A percentile compares a stretch with the other conserved stretches of the same genome.
Conservation (phyloP, 306 rosid species). For the Sesbania bispinosa region DNA sequence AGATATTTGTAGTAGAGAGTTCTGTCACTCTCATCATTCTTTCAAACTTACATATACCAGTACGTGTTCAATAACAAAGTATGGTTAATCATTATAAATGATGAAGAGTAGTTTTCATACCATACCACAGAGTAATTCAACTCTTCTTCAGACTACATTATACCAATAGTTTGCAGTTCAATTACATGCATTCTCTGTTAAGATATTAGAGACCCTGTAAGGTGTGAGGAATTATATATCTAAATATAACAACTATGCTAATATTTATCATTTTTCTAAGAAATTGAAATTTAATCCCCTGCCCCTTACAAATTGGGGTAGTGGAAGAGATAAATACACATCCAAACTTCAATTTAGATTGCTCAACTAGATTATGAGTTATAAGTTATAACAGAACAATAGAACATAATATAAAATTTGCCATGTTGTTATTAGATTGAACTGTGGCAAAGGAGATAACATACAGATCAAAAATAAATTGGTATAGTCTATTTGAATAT, state of each 20-base stretch:
- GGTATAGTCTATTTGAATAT: neutral
- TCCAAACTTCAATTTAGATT: neutral
- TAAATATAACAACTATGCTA: neutral
- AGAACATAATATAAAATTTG: neutral
- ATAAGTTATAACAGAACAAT: neutral
- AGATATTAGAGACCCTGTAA: neutral
- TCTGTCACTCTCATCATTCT: neutral
- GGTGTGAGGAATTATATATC: neutral
- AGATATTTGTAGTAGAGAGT: conserved; percentile 10
- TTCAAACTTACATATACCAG: neutral
- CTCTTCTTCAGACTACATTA: neutral
- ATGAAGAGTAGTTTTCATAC: conserved; percentile 17
- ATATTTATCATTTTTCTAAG: neutral
- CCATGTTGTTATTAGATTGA: neutral
- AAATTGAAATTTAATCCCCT: neutral
- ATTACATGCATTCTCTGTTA: neutral
- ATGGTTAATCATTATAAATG: conserved; percentile 17
- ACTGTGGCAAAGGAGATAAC: neutral
- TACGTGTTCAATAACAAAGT: neutral
- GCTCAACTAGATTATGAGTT: neutral
- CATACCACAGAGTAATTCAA: neutral
- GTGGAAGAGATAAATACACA: neutral
- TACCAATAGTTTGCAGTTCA: neutral
- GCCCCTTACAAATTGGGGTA: neutral
- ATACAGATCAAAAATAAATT: neutral